Base-by-base conservation (phyloP, 768 basidiomycete genomes). In the Macrolepiota dolichaula region DNA sequence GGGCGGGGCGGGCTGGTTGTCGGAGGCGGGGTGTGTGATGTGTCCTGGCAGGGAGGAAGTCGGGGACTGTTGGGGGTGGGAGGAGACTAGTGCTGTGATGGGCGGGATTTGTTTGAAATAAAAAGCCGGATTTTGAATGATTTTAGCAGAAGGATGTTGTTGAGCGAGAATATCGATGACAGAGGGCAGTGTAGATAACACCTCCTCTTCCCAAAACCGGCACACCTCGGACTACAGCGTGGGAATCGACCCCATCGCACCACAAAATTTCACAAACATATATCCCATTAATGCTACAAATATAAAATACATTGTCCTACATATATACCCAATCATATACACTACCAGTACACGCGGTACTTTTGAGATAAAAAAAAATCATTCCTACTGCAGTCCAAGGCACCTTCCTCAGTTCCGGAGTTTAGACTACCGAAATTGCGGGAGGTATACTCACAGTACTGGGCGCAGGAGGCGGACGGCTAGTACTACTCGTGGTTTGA, bases 131-230 rank as follows among this genome's bases (percentile, higher is more conserved):
- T 58, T 55, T 60, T 59, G 54, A 17, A 56, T 55, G 61, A 65
- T 57, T 35, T 38, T 50, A 15, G 56, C 40, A 35, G 42, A 59
- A 59, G 63, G 62, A 57, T 56, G 59, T 61, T 37, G 57, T 63
- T 66, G 67, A 63, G 72, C 67, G 66, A 64, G 72, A 78, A 75
- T 74, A 78, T 77, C 73, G 80, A 77, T 81, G 74, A 76, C 74
- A 54, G 60, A 63, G 73, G 77, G 76, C 77, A 72, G 75, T 77
- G 73, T 71, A 76, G 77, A 79, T 77, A 77, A 77, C 76, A 71
- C 67, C 68, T 63, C 50, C n/a, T 12, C 67, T 72, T 68, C 65
- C 73, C 72, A 70, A 78, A 76, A 73, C 72, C 72, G 75, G 78
- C 73, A 74, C 74, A 71, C 72, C 65, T 72, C 73, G 74, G 72